Base-by-base conservation (phyloP, 2,329 filamentous ascomycete genomes). In the Dactylellina haptotyla region DNA sequence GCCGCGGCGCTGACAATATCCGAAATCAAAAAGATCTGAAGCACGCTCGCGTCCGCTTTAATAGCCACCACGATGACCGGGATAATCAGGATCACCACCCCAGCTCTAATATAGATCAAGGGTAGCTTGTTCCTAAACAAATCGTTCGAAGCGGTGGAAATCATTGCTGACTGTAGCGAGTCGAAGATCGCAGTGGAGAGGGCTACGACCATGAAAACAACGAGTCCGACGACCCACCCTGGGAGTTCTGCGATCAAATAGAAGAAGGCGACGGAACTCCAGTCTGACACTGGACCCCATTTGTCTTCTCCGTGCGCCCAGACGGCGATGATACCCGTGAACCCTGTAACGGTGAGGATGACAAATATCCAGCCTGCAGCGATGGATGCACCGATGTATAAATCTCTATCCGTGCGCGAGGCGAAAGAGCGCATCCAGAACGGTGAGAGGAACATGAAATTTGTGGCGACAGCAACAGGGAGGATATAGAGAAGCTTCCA, bases 401-500 rank as follows among this genome's bases (percentile, higher is more conserved):
- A 86, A 78, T 94, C 91, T 78, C 85, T 88, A 83, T 95, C 91
- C 0, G 89, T 91, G 80, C 87, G 89, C 57, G 90, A 90, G 16
- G 91, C 89, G 78, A 95, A 95, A 3, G 91, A 91, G 56, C 91
- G 89, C 80, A 94, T 86, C 91, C 91, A 95, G 81, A 92, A 93
- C 4, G 65, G 63, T 30, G 90, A 92, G 45, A 95, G 84, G 83
- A 95, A 95, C 84, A 95, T 93, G 83, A 93, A 89, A 82, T 94
- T 95, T 70, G 91, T 93, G 64, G 93, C 79, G 75, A 95, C 86
- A 46, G 91, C 91, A 4, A 95, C 86, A 0, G 92, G 90, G 1
- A 95, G 85, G 76, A 95, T 94, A 82, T 94, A 95, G 34, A 95
- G 83, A 12, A 95, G 86, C 81, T 95, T 91, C 90, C 92, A 95